Conservation (phyloP, 192 early-diverging fungal genomes). For the Funneliformis geosporum region DNA sequence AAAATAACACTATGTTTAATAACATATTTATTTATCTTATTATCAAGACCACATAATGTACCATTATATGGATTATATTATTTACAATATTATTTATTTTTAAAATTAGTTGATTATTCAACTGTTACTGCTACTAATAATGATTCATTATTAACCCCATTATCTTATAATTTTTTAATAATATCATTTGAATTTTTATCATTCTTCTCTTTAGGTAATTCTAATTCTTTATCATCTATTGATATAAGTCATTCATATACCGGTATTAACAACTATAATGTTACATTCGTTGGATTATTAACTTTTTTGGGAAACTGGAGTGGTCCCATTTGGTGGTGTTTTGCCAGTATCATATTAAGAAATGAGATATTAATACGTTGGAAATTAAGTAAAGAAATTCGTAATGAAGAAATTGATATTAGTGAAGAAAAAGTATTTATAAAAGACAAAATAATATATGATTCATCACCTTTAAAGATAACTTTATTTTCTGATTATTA, state of each 20-base stretch:
- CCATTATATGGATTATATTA: slow-evolving; percentile 58
- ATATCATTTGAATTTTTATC: slow-evolving; percentile 55
- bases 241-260: slow-evolving; percentile 77
- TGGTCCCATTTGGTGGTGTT: slow-evolving; percentile 67
- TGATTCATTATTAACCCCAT: neutral
- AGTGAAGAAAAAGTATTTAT: slow-evolving; percentile 17
- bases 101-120: neutral
- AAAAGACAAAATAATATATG: neutral
- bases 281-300: slow-evolving; percentile 60
- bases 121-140: slow-evolving; percentile 10
- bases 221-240: slow-evolving; percentile 77
- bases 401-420: slow-evolving; percentile 7
- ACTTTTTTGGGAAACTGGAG: slow-evolving; percentile 75
- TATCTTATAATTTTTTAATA: slow-evolving; percentile 34
- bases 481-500: slow-evolving; percentile 33
- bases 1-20: slow-evolving; percentile 44
- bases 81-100: slow-evolving; percentile 49
- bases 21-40: slow-evolving; percentile 63
- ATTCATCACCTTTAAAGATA: neutral
- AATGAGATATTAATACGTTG: slow-evolving; percentile 22
- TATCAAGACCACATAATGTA: slow-evolving; percentile 65
- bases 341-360: slow-evolving; percentile 45
- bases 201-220: slow-evolving; percentile 73
- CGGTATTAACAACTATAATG: slow-evolving; percentile 67
- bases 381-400: neutral